Percentiles rank a stretch among this genome's conserved stretches.
Evolutionary conservation across 2,329 filamentous ascomycete genomes (phyloP).

Genomic region (Leptosphaerulina australis): DNA sequence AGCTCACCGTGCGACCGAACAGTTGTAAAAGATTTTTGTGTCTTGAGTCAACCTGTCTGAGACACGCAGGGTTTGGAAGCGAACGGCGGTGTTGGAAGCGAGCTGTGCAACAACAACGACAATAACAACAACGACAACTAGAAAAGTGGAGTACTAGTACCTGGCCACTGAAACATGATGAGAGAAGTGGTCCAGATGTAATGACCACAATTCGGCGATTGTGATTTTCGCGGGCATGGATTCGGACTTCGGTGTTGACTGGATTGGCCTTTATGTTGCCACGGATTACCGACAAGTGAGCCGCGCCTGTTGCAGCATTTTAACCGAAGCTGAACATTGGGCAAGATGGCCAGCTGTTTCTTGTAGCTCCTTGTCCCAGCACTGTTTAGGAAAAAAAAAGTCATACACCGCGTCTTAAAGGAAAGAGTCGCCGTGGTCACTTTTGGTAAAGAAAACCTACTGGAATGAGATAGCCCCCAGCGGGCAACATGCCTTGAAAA

Average conservation of each 20-base stretch:
- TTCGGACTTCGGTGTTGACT: constrained; percentile 11
- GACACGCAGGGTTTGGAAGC: constrained; percentile 34
- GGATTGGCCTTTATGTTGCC: not conserved
- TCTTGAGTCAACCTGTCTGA: constrained; percentile 23
- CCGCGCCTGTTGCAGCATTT: not conserved
- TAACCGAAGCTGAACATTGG: not conserved
- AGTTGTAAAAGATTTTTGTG: constrained; percentile 14
- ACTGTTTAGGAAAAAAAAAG: not conserved
- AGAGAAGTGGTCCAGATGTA: constrained; percentile 3
- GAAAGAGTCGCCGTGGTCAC: not conserved
- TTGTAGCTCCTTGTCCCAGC: not conserved
- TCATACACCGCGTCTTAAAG: not conserved
- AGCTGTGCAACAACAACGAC: not conserved
- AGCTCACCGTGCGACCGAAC: constrained; percentile 32
- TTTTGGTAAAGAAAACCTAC: not conserved
- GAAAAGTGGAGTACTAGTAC: not conserved
- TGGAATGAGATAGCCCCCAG: not conserved
- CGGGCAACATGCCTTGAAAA: too few species aligned
- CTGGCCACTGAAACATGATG: not conserved
- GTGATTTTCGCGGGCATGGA: not conserved
- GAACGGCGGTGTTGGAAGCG: constrained; percentile 20
- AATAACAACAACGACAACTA: not conserved
- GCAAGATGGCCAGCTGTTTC: not conserved
- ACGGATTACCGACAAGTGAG: constrained; percentile 3
- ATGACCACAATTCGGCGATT: not conserved